Conservation (phyloP, 176 grass and related monocot genomes). For the Aechmea fasciata region DNA sequence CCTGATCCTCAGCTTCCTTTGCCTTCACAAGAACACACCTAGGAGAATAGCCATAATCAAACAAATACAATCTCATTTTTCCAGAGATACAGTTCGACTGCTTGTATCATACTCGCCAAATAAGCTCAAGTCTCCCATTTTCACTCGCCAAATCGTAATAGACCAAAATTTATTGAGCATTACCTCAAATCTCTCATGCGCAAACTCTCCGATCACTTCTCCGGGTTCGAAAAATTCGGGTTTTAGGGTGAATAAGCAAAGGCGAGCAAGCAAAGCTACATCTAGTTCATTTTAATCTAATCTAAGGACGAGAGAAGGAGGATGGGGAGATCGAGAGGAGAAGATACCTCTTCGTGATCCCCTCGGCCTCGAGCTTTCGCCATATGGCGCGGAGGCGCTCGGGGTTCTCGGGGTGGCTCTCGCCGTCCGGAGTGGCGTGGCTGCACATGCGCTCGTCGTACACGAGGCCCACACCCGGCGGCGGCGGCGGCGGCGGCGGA, state of each 20-base stretch:
- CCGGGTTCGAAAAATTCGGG: neutral
- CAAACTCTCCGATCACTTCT: neutral
- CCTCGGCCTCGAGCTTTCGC: conserved; percentile 61
- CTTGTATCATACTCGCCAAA: too few relatives aligned
- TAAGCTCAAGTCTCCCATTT: too few relatives aligned
- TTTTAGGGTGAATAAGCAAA: neutral
- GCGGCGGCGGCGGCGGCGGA: neutral
- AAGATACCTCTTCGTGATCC: conserved; percentile 51
- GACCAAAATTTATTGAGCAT: too few relatives aligned
- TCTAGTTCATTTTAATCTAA: too few relatives aligned
- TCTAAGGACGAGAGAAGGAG: neutral
- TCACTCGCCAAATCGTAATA: too few relatives aligned
- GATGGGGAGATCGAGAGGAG: neutral
- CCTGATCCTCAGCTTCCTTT: conserved; percentile 60
- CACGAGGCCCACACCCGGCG: conserved; percentile 47
- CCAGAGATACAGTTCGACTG: neutral
- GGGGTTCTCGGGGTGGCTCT: conserved; percentile 68
- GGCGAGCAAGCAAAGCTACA: neutral
- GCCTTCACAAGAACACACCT: conserved; percentile 59
- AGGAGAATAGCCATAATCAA: conserved; percentile 12
- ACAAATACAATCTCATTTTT: neutral
- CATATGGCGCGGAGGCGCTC: conserved; percentile 73
- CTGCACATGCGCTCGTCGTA: conserved; percentile 95
- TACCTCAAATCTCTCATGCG: too few relatives aligned
- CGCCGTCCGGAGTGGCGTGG: conserved; percentile 59